phyloP scores from a whole-genome alignment of 345 rosid genomes.

The Excoecaria cochinchinensis region DNA sequence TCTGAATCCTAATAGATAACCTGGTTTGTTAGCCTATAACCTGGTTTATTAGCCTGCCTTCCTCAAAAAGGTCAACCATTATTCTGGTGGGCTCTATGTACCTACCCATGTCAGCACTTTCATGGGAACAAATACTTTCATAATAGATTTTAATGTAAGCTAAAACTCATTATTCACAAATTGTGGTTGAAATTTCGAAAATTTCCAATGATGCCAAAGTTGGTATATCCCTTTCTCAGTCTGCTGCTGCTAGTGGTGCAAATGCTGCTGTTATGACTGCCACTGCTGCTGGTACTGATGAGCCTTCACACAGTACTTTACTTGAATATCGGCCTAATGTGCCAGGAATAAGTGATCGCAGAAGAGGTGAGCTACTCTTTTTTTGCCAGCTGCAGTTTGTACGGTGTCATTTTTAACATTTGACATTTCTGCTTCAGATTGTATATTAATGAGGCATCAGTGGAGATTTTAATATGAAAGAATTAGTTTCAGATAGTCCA shows the following conservation, averaged over 20 bases:
- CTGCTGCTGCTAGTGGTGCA: conserved; percentile 11
- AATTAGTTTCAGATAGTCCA: background rate
- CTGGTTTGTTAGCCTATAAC: background rate
- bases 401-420: conserved; percentile 3
- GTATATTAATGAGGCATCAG: background rate
- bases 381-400: conserved; percentile 12
- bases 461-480: background rate
- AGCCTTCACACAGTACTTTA: conserved; percentile 33
- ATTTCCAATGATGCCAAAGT: background rate
- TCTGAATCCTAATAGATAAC: background rate
- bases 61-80: background rate
- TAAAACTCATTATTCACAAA: background rate
- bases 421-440: background rate
- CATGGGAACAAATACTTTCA: background rate
- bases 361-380: conserved; percentile 51
- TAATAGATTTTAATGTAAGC: background rate
- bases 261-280: background rate
- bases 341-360: conserved; percentile 55
- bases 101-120: background rate
- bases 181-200: background rate
- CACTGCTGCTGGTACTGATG: conserved; percentile 26
- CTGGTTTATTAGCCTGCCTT: background rate
- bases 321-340: conserved; percentile 46
- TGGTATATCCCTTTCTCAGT: conserved; percentile 6
- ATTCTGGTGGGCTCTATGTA: background rate